Evolutionary conservation across 805 yeast genomes (phyloP).

Genomic region (Diddensiella santjacobensis): DNA sequence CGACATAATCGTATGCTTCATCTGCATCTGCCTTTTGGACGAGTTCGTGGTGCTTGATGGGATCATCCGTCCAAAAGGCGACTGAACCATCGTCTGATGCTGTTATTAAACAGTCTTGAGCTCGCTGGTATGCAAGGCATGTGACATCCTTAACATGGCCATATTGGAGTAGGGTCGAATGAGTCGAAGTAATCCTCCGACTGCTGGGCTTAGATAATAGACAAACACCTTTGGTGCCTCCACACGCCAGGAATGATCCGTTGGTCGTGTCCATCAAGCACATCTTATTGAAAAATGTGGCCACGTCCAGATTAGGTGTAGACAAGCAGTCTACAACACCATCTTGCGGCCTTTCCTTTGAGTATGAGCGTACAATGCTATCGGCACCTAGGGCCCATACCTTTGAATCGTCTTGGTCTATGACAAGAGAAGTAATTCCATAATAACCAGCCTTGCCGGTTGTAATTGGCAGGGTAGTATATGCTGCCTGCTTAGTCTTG

Average conservation of each 20-base stretch:
- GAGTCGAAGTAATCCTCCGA: neutral
- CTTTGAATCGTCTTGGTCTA: constrained; percentile 16
- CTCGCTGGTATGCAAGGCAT: constrained; percentile 12
- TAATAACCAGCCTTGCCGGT: neutral
- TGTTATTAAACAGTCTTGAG: constrained; percentile 13
- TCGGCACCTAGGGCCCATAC: constrained; percentile 25
- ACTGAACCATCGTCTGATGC: constrained; percentile 18
- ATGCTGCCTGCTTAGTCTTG: neutral
- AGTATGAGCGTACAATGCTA: constrained; percentile 19
- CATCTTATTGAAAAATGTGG: constrained; percentile 20
- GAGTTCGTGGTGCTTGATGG: neutral
- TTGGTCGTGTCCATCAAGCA: constrained; percentile 15
- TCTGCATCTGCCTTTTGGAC: neutral
- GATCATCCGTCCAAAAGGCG: constrained; percentile 12
- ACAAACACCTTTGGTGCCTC: constrained; percentile 17
- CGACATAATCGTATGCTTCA: neutral
- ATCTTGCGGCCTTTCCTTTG: neutral
- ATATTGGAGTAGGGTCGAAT: constrained; percentile 7
- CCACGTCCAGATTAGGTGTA: constrained; percentile 15
- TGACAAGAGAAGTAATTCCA: constrained; percentile 22
- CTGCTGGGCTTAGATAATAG: constrained; percentile 18
- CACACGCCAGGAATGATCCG: constrained; percentile 21
- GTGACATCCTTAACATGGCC: constrained; percentile 20
- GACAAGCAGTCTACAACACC: constrained; percentile 9
- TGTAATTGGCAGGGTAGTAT: neutral